Evolutionary conservation across 805 yeast genomes (phyloP).

Genomic region (Lipomyces yamadae): DNA sequence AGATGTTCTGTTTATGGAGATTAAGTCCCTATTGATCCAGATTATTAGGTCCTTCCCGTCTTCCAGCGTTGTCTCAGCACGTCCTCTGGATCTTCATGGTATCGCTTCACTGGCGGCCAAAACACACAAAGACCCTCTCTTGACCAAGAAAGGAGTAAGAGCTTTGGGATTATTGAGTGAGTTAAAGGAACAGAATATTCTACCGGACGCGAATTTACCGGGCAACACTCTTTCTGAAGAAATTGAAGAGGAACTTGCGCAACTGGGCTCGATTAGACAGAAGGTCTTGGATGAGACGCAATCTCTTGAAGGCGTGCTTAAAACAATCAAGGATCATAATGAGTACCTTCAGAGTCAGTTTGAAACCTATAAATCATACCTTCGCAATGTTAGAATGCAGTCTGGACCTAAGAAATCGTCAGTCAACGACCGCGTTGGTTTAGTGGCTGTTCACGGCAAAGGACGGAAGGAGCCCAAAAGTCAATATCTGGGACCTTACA

Average conservation of each 20-base stretch:
- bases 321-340: slow-evolving; percentile 46
- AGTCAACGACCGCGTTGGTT: slow-evolving; percentile 29
- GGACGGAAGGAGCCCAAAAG: slow-evolving; percentile 25
- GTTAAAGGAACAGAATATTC: slow-evolving; percentile 28
- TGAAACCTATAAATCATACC: slow-evolving; percentile 47
- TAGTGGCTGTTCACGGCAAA: slow-evolving; percentile 22
- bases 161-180: slow-evolving; percentile 44
- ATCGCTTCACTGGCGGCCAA: slow-evolving; percentile 46
- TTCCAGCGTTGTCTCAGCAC: slow-evolving; percentile 35
- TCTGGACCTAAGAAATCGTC: slow-evolving; percentile 42
- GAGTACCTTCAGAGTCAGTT: slow-evolving; percentile 46
- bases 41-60: slow-evolving; percentile 47
- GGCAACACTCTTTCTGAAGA: slow-evolving; percentile 42
- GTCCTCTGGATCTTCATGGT: slow-evolving; percentile 42
- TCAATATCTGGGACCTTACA: slow-evolving; percentile 38
- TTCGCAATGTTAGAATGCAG: slow-evolving; percentile 46
- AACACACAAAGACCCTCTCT: slow-evolving; percentile 39
- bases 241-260: slow-evolving; percentile 46
- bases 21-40: slow-evolving; percentile 46
- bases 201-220: slow-evolving; percentile 21
- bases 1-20: slow-evolving; percentile 46
- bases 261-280: slow-evolving; percentile 44
- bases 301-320: slow-evolving; percentile 44
- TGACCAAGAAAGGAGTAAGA: slow-evolving; percentile 45
- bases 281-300: slow-evolving; percentile 43